phyloP scores from a whole-genome alignment of 495 filamentous ascomycete species.

The Neurospora sp. region DNA sequence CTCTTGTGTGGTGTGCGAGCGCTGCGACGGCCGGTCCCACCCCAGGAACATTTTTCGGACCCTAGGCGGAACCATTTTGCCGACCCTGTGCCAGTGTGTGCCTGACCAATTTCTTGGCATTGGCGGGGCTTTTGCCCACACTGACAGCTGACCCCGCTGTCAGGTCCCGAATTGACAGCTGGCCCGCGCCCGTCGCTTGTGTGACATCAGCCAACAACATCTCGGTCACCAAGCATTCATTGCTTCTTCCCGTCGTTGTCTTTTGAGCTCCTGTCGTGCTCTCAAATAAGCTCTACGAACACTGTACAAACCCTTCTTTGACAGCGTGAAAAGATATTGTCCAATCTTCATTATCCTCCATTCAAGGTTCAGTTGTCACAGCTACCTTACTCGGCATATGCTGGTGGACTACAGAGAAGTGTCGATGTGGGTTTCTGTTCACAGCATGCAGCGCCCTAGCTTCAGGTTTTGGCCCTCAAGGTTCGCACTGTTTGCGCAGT shows the following conservation, averaged over 20 bases:
- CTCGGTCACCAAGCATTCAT: not conserved
- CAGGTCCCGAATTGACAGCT: not conserved
- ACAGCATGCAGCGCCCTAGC: not conserved
- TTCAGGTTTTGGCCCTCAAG: not conserved
- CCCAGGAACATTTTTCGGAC: constrained; percentile 5
- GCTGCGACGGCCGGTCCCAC: not conserved
- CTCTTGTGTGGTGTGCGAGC: constrained; percentile 11
- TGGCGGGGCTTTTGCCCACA: not conserved
- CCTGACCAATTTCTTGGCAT: not conserved
- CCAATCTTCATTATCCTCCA: not conserved
- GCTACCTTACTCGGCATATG: not conserved
- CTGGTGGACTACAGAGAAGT: not conserved
- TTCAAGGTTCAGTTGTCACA: not conserved
- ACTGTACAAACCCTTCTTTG: not conserved
- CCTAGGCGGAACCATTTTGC: constrained; percentile 22
- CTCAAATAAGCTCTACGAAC: not conserved
- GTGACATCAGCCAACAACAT: not conserved
- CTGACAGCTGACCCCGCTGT: not conserved
- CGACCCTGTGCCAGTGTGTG: constrained; percentile 6
- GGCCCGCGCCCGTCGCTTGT: not conserved
- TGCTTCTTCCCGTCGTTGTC: too few relatives aligned
- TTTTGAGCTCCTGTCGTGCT: not conserved
- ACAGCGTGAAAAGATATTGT: not conserved
- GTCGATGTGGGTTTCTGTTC: not conserved
- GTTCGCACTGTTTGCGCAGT: not conserved